Conservation (phyloP, 83 land plant genomes). For the Picea abies region DNA sequence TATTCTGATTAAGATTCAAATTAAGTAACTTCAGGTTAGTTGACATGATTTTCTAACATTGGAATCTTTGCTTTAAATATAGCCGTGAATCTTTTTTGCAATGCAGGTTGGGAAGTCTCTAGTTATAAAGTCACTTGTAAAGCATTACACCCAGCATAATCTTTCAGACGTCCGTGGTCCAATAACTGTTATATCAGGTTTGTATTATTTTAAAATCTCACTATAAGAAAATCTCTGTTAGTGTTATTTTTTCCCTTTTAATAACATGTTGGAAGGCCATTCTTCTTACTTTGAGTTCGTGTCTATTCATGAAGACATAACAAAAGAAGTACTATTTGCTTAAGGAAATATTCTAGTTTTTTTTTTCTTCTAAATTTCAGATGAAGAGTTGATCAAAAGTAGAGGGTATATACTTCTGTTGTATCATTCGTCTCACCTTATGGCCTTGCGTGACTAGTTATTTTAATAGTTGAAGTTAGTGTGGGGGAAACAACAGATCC, state of each 20-base stretch:
- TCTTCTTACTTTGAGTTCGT: background rate
- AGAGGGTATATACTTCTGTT: background rate
- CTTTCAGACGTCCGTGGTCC: conserved; percentile 92
- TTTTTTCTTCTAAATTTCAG: background rate
- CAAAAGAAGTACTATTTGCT: background rate
- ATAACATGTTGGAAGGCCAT: background rate
- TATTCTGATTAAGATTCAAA: conserved; percentile 18
- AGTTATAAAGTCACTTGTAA: conserved; percentile 87
- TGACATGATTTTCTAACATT: background rate
- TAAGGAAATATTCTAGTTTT: background rate
- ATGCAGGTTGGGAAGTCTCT: conserved; percentile 97
- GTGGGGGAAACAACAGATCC: background rate
- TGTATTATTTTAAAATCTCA: background rate
- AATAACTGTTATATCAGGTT: conserved; percentile 94
- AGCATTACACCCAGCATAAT: conserved; percentile 96
- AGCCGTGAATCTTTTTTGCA: background rate
- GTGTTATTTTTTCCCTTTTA: too few species aligned
- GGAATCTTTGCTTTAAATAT: background rate
- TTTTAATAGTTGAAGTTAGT: background rate
- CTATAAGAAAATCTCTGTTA: too few species aligned
- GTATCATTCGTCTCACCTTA: background rate
- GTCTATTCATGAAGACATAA: background rate
- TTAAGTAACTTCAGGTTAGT: background rate
- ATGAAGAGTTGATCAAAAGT: background rate
- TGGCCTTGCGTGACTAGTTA: background rate